Base-by-base conservation (phyloP, 352 stramenopile species). In the Globisporangium camurandrum region DNA sequence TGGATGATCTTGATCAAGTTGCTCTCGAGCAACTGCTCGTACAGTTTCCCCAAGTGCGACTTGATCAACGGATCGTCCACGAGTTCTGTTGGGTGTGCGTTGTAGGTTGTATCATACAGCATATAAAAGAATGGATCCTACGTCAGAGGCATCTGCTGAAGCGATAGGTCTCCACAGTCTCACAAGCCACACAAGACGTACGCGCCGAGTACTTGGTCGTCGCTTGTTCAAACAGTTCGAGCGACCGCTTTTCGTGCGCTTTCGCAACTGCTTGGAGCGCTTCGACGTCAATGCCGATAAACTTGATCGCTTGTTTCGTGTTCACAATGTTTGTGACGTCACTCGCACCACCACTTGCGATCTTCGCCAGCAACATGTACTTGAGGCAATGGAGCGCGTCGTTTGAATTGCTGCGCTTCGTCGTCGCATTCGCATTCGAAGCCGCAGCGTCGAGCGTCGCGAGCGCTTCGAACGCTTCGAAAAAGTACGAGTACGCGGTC, bases 1-100 rank as follows among this genome's bases (percentile, higher is more conserved):
- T 99, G 95, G 56, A 99, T 98, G 61, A 99, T 98, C 62, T 98
- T 98, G 69, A 98, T 95, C 47, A 99, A 69, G 70, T 99, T 99
- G 42, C 84, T 96, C 62, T 99, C 97, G 11, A 99, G 73, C 24
- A 99, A 75, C 64, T 98, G 93, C 56, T 99, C 95, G 67, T 98
- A 97, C 19, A 99, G 82, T 57, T 97, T 92, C 39, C 92, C 74
- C 28, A 99, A 66, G 75, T 99, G 97, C 67, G 95, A 91, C 61
- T 91, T 89, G 61, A 96, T 89, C 34, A 96, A 55, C 27, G 80
- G 33, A 51, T 96, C 87, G 22, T 92, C 66, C 33, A 93, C 81
- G 17, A 96, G 66, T 46, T 93, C 76, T 88, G 46, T 34, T 12
- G 30, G 9, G 30, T 12, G 14, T 34, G 30, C 14, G 30, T 34